Evolutionary conservation across 257 asterid genomes (phyloP), one percentile per base, ranked within the genome.

Genomic region (Cordia subcordata): DNA sequence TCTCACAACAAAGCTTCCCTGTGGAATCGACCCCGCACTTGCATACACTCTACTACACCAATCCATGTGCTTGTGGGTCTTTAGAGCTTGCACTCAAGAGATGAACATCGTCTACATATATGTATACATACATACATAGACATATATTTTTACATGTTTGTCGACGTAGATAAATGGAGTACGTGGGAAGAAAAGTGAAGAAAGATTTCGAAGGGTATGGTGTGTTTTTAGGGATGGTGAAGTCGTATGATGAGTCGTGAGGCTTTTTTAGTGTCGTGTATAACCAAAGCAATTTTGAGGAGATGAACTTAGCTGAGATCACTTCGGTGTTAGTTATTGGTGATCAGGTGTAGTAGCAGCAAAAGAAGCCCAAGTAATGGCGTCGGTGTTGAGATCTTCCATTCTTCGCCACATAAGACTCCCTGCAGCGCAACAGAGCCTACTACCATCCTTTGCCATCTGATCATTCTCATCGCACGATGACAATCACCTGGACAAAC

Each of bases 401-500:
- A 58, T 89, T 32, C 89, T 89, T 76, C 91, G 86, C 19, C 94
- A 74, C 82, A 51, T 84, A 38, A 75, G 87, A 61, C 61, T 89
- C 9, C 94, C 95, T 4, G 49, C 71, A 10, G 42, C 74, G 9
- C 77, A 64, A 49, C 61, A 27, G 6, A 27, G 4, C 35, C 35
- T 82, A 70, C n/a, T n/a, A n/a, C 32, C 75, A 23, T 3, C 69
- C 74, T 33, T 72, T 9, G 66, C 84, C 70, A 66, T 77, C 73
- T 85, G 96, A 68, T 81, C 82, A 66, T 84, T 89, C 94, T 89
- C 96, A 18, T 83, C 96, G 9, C 88, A 83, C 81, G 84, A 77
- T 62, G 95, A 86, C 75, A 90, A 84, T 68, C 97, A 85, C 65
- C 87, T 90, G 68, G 83, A 76, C 76, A 81, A 75, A 75, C 68